These are phyloP conservation scores for Boletus bicolor DNA, from an alignment of 768 basidiomycete species.

Conservation along the genomic window DNA sequence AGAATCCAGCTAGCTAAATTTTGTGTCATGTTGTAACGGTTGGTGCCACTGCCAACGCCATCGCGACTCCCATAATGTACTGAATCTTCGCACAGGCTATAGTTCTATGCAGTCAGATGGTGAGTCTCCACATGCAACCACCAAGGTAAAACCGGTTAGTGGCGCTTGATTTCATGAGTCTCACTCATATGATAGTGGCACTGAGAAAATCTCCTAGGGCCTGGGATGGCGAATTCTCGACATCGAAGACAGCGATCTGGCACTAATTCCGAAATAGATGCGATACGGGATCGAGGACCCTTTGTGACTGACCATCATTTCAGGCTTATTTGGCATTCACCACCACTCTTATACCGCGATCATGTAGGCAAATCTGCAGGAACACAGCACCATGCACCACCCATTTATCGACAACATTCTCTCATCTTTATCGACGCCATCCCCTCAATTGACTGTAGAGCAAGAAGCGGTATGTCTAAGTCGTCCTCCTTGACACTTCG, in stretches of 20 bases:
- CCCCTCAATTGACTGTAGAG: too few species aligned
- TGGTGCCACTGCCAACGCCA: background rate
- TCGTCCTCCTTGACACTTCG: too few species aligned
- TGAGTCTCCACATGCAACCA: background rate
- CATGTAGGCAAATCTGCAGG: background rate
- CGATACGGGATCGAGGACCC: background rate
- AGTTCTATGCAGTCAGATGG: background rate
- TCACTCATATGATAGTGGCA: background rate
- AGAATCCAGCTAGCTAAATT: background rate
- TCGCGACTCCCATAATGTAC: too few species aligned
- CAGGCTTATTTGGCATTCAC: slow-evolving; percentile 4
- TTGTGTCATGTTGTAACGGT: background rate
- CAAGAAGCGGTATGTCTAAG: too few species aligned
- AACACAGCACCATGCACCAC: too few species aligned
- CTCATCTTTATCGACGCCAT: too few species aligned
- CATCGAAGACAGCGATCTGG: slow-evolving; percentile 2
- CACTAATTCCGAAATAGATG: background rate
- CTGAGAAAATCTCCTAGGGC: background rate
- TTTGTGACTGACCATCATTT: slow-evolving; percentile 4
- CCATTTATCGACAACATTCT: too few species aligned
- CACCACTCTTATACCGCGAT: slow-evolving; percentile 9
- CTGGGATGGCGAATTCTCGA: background rate
- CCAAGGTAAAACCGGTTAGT: background rate
- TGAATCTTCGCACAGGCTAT: too few species aligned
- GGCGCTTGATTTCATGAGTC: slow-evolving; percentile 9